phyloP scores from a whole-genome alignment of 768 basidiomycete genomes.

The Panellus pusillus region DNA sequence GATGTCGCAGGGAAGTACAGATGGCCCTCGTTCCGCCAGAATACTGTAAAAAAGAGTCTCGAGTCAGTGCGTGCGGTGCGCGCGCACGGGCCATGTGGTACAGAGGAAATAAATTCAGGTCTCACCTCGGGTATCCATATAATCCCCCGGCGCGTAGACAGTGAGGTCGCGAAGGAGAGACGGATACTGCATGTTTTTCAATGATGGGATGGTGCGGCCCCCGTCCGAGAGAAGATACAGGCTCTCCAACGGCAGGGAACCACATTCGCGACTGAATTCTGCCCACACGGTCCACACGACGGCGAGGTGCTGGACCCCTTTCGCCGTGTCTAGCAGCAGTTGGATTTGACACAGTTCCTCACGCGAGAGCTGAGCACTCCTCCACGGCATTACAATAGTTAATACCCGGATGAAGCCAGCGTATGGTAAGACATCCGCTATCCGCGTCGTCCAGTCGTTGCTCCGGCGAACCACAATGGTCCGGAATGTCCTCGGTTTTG shows the following conservation, averaged over 20 bases:
- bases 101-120: no score
- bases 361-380: background rate
- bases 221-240: constrained; percentile 4
- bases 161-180: background rate
- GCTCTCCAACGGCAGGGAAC: constrained; percentile 2
- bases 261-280: background rate
- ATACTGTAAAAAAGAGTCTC: no score
- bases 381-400: background rate
- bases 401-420: background rate
- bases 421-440: background rate
- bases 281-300: constrained; percentile 1
- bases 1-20: background rate
- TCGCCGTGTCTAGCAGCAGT: background rate
- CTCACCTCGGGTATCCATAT: background rate
- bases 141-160: constrained; percentile 1
- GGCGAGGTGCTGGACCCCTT: background rate
- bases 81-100: no score
- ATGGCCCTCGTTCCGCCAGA: background rate
- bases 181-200: background rate
- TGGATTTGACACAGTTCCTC: background rate
- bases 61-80: no score
- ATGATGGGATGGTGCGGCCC: background rate
- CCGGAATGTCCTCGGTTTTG: background rate
- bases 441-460: background rate
- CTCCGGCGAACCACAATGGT: background rate